These are phyloP conservation scores for Lonicera japonica DNA, from an alignment of 129 eudicot species.

Conservation along the genomic window DNA sequence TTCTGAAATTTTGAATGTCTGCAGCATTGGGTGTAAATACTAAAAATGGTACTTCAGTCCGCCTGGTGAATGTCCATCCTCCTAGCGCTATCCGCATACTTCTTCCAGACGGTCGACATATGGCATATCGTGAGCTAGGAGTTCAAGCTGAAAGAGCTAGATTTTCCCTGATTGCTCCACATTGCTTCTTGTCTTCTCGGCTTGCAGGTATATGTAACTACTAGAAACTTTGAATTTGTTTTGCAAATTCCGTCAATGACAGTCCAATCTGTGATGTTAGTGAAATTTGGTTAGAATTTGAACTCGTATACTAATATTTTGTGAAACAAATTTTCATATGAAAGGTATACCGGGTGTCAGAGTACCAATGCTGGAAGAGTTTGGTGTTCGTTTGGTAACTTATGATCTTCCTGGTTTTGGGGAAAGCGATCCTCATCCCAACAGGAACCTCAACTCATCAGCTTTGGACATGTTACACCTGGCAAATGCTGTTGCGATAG, in stretches of 20 bases:
- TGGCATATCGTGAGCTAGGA: slow-evolving; percentile 79
- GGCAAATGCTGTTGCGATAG: slow-evolving; percentile 48
- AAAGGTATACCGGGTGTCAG: slow-evolving; percentile 71
- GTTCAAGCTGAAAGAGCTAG: slow-evolving; percentile 59
- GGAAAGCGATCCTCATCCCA: slow-evolving; percentile 86
- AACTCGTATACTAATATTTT: background rate
- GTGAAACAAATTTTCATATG: background rate
- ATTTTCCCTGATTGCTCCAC: slow-evolving; percentile 52
- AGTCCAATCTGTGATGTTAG: too few relatives aligned
- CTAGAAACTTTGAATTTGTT: too few relatives aligned
- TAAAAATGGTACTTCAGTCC: slow-evolving; percentile 28
- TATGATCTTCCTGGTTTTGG: slow-evolving; percentile 99
- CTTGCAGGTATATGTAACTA: slow-evolving; percentile 49
- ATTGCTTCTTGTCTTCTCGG: slow-evolving; percentile 76
- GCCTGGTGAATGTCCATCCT: slow-evolving; percentile 52
- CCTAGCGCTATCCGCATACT: slow-evolving; percentile 55
- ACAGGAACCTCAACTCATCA: slow-evolving; percentile 68
- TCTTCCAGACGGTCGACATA: slow-evolving; percentile 83
- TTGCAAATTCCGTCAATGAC: background rate
- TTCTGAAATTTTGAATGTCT: background rate
- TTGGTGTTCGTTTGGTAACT: slow-evolving; percentile 74
- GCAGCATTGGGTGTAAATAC: slow-evolving; percentile 62
- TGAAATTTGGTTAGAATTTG: background rate
- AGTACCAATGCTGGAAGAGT: slow-evolving; percentile 59
- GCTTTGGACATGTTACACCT: slow-evolving; percentile 65